Evolutionary conservation across 208 protist genomes (phyloP).

Genomic region (Leishmania braziliensis): DNA sequence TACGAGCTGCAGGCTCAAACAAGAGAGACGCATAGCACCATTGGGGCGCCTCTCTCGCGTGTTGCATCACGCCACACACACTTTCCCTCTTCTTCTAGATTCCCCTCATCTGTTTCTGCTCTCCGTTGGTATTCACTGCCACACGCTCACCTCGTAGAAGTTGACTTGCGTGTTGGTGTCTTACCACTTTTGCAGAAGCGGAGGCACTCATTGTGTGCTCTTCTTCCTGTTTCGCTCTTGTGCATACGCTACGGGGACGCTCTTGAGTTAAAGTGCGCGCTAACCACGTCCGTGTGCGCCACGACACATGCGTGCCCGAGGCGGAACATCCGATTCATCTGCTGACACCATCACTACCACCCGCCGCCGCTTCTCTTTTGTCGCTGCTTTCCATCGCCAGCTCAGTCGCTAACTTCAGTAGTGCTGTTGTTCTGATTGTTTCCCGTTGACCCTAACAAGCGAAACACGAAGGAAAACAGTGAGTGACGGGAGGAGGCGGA

Average conservation of each 20-base stretch:
- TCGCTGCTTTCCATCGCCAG: background rate
- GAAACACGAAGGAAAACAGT: background rate
- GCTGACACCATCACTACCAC: background rate
- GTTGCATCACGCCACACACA: background rate
- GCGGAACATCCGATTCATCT: background rate
- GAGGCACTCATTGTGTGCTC: background rate
- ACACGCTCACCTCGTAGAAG: background rate
- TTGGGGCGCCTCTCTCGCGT: background rate
- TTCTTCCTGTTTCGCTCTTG: background rate
- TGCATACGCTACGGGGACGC: background rate
- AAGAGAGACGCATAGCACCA: background rate
- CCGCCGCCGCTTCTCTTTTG: background rate
- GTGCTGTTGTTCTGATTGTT: background rate
- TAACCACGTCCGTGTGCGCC: background rate
- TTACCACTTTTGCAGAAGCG: background rate
- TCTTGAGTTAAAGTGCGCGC: background rate
- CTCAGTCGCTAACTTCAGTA: background rate
- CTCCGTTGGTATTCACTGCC: background rate
- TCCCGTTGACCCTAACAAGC: background rate
- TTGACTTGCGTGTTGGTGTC: background rate
- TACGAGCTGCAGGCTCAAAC: background rate
- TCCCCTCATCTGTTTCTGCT: background rate
- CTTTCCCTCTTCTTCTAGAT: background rate
- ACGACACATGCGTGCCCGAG: background rate
- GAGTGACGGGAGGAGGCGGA: background rate